Base-by-base conservation (phyloP, 2,329 filamentous ascomycete species). In the Monilinia aucupariae region DNA sequence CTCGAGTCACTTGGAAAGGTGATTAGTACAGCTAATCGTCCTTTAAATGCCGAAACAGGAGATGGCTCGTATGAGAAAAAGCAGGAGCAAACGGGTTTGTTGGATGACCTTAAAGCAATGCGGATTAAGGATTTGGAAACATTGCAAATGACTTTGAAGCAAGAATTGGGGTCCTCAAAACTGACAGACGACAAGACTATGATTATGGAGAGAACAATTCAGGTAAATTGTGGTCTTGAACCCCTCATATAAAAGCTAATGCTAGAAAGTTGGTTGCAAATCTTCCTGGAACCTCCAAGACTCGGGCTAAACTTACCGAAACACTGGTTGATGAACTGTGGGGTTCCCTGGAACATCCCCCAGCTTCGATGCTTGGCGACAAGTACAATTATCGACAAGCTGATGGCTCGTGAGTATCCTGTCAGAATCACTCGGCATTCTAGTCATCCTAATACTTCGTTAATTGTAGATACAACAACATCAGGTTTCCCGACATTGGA, bases 101-200 rank as follows among this genome's bases (percentile, higher is more conserved):
- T 78, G 64, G 75, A 81, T 55, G 87, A 90, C 68, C 67, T 90
- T 55, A 83, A 79, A 66, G 75, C 80, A 6, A 74, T 91, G 25
- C 65, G 56, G 69, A 68, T 63, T 64, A 65, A 64, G 79, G 88
- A 91, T 67, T 70, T 88, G 50, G 81, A 82, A 68, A 89, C 88
- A 0, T 75, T 90, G 34, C 73, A 81, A 54, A 80, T 83, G 20
- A 76, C 90, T 50, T 76, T 89, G 62, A 80, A 82, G 63, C 79
- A 77, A 67, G 86, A 89, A 75, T 72, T 86, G 41, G 85, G 82
- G 68, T 84, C 87, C 1, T 80, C 81, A 63, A 78, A 83, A 54
- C 78, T 87, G 20, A 74, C 83, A 1, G 86, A 92, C 68, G 90
- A 92, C 76, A 89, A 88, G 76, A 88, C 85, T 0, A 89, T 90